Base-by-base conservation (phyloP, 352 stramenopile genomes). In the Globisporangium camurandrum region DNA sequence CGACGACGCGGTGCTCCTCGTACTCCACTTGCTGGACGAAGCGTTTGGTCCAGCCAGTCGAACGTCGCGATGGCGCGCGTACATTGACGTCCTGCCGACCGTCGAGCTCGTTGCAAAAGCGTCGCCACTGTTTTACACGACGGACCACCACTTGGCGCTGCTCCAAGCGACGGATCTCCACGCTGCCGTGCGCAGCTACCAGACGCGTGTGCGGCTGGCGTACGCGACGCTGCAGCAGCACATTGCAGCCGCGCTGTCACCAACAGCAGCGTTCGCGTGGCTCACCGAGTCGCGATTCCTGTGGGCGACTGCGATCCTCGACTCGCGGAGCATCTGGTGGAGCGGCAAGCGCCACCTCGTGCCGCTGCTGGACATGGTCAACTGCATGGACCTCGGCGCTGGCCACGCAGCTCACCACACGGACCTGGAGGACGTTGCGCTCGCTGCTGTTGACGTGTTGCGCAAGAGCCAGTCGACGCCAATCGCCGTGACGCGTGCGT, bases 281-380 rank as follows among this genome's bases (percentile, higher is more conserved):
- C 62, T 95, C 22, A 88, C 76, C 0, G 58, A 66, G 34, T 49
- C 66, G 19, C 63, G 64, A 22, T 96, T 95, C 49, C 54, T 55
- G 11, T 97, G 86, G 84, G 90, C 86, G 5, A 80, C 68, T 28
- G 75, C 77, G 10, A 88, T 96, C 17, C 66, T 97, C 12, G 90
- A 97, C 61, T 94, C 76, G 11, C 78, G 93, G 30, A 88, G 71
- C 44, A 98, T 98, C 66, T 98, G 92, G 92, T 98, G 92, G 92
- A 59, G 64, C 6, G 75, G 85, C 3, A 60, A 90, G 41, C 74
- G 88, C 12, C 88, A 98, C 39, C 69, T 98, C 11, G 88, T 97
- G 28, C 94, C 94, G 1, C 65, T 98, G 57, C 72, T 98, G 7
- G 94, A 98, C 60, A 88, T 97, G 71, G 82, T 98, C 33, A 98